Evolutionary conservation across 1,139 yeast species (phyloP), one percentile per base, ranked within the genome.

Genomic region (Pichia sp.): DNA sequence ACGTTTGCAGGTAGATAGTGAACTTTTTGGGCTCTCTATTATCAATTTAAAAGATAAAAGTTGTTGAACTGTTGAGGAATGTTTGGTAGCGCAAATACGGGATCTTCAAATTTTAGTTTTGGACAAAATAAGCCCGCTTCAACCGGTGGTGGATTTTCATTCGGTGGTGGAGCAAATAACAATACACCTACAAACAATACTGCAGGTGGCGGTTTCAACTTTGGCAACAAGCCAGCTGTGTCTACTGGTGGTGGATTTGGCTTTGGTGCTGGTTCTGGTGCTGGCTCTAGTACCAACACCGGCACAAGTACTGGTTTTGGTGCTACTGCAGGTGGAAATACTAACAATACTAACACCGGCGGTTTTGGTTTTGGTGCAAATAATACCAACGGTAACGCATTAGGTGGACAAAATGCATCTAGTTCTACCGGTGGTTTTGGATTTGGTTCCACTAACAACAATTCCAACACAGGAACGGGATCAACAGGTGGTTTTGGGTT

Each of bases 151-250:
- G 41, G 43, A 2, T 48, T 48, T 36, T 66, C 72, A 2, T 73
- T 76, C 38, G 80, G 74, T 39, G 86, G 40, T 42, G 38, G 37
- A 29, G 39, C 36, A 27, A 55, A 38, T 38, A 41, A 32, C 16
- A 39, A 33, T 40, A 44, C 39, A 28, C 52, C 45, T 27, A 47
- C 37, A 37, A 39, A 35, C 38, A 51, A 36, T 11, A 23, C 38
- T 16, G 27, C 47, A 11, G 32, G 40, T 4, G 36, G 40, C 29
- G 41, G 38, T 38, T 45, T 43, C 33, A 43, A 43, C 11, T 66
- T 67, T 52, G 69, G 49, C 31, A 43, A 40, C 33, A 38, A 36
- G 27, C 28, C 44, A 9, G 36, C 26, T 10, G 7, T 43, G 4
- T n/a, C 41, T 16, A 38, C 34, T 26, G 49, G 56, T 34, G 56